Percentiles rank a stretch among this genome's conserved stretches.
Conservation (phyloP, 441 rosid species). For the Populus trichocarpa region DNA sequence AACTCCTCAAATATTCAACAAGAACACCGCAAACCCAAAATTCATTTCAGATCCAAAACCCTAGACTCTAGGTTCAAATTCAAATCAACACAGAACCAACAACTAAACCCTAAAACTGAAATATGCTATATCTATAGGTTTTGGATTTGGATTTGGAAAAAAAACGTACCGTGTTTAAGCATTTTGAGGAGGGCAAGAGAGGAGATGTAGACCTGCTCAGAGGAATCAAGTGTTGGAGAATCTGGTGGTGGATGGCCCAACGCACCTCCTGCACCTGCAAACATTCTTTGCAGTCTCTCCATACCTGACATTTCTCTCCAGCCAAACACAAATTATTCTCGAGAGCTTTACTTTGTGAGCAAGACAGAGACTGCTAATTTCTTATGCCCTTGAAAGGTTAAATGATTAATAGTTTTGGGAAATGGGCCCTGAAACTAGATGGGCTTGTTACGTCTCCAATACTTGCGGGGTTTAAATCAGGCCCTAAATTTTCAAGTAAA, state of each 20-base stretch:
- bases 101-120: conserved; percentile 1
- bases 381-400: neutral
- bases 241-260: conserved; percentile 83
- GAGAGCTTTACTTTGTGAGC: conserved; percentile 2
- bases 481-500: neutral
- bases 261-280: conserved; percentile 78
- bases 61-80: conserved; percentile 11
- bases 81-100: neutral
- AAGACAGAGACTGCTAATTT: neutral
- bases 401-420: no score
- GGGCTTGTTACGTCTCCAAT: neutral
- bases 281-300: conserved; percentile 84
- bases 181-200: conserved; percentile 86
- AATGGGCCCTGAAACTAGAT: neutral
- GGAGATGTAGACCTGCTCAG: conserved; percentile 89
- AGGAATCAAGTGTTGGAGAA: conserved; percentile 75
- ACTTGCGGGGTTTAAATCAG: neutral
- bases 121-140: neutral
- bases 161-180: conserved; percentile 67
- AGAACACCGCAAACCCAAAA: neutral
- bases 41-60: conserved; percentile 6
- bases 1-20: neutral
- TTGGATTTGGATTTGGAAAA: neutral
- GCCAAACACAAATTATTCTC: neutral
- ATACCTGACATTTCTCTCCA: conserved; percentile 38